phyloP scores from a whole-genome alignment of 305 asterid genomes.

The Fraxinus floribunda region DNA sequence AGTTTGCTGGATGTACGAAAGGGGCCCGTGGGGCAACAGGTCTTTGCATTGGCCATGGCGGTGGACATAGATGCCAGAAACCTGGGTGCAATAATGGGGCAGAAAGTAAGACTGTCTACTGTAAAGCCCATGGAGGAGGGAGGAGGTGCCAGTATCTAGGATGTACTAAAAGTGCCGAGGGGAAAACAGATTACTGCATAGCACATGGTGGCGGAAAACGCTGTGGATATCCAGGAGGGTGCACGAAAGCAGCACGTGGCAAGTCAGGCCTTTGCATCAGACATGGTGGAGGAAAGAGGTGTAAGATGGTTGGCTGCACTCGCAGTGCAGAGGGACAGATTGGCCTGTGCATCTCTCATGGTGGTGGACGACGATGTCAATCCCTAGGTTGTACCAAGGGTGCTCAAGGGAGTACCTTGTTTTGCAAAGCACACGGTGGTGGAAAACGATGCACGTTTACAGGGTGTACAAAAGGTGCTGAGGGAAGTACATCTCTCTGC shows the following conservation, averaged over 20 bases:
- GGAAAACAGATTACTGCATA: conserved; percentile 79
- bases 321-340: conserved; percentile 32
- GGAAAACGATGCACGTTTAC: not conserved
- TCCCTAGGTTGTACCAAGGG: not conserved
- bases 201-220: conserved; percentile 94
- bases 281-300: conserved; percentile 12
- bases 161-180: conserved; percentile 95
- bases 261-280: conserved; percentile 8
- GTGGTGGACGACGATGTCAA: conserved; percentile 10
- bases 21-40: conserved; percentile 92
- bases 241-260: conserved; percentile 74
- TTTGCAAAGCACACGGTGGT: conserved; percentile 15
- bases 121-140: conserved; percentile 98
- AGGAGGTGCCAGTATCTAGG: conserved; percentile 72
- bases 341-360: conserved; percentile 12
- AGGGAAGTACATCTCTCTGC: conserved; percentile 13
- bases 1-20: conserved; percentile 59
- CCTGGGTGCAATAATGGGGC: conserved; percentile 86
- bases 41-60: conserved; percentile 88
- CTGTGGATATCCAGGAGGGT: conserved; percentile 59
- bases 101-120: conserved; percentile 85
- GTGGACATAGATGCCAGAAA: conserved; percentile 91
- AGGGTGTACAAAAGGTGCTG: conserved; percentile 54
- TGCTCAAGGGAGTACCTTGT: conserved; percentile 12
- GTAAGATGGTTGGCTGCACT: conserved; percentile 58